Base-by-base conservation (phyloP, 805 yeast genomes). In the Phaffomyces thermotolerans region DNA sequence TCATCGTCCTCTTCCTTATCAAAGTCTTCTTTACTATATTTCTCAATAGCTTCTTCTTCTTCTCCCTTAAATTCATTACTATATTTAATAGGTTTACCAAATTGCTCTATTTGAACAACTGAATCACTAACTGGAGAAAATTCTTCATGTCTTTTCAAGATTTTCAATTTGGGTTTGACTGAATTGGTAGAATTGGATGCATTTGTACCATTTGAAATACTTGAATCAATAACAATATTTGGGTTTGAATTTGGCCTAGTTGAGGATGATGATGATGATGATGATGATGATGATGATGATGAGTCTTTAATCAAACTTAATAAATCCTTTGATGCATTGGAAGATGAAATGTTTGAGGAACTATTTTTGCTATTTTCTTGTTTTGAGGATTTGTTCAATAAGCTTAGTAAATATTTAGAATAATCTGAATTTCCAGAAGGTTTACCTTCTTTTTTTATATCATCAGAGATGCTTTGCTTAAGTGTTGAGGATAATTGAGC, bases 121-220 rank as follows among this genome's bases (percentile, higher is more conserved):
- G 17, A 22, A 9, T 23, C 18, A 22, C 22, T 14, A 9, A 27
- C 7, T n/a, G 27, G 6, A 12, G 40, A 35, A 20, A 39, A 2
- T 24, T 32, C 34, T 36, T 48, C 52, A 17, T 48, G 44, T 39
- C 56, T 49, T 44, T 55, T 57, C 41, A 56, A 29, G 13, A 57
- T 44, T 34, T 49, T 56, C 17, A 53, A 24, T 43, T 56, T 57
- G 34, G 57, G 54, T 34, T 42, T 51, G 4, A n/a, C 14, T 27
- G 29, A 9, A 27, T 6, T 20, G 5, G 5, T 20, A 20, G 22
- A 20, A 20, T 20, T 20, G 22, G 22, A 20, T 20, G 4, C 13
- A 27, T 27, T 27, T 27, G 29, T 10, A 27, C 29, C 29, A 27
- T 27, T 27, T 10, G 29, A 27, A 8, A 27, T 3, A 27, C 10